Percentiles rank a stretch among this genome's conserved stretches.
Evolutionary conservation across 75 land plant species (phyloP).

Genomic region (Selaginella moellendorffii): DNA sequence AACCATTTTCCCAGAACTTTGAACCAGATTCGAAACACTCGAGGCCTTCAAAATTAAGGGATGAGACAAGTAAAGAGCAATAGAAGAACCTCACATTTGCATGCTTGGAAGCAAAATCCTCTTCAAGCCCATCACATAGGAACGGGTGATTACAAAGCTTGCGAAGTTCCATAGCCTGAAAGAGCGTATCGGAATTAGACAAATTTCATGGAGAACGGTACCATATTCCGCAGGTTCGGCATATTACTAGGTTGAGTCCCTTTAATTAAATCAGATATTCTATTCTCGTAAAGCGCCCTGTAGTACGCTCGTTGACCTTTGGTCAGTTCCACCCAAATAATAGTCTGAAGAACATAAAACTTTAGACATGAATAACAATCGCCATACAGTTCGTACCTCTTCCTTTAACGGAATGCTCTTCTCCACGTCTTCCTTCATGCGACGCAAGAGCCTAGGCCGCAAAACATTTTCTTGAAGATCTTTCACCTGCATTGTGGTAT

Average conservation of each 20-base stretch:
- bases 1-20: conserved; percentile 25
- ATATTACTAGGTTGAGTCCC: conserved; percentile 18
- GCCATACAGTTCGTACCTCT: conserved; percentile 9
- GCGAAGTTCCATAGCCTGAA: conserved; percentile 28
- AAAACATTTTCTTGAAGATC: conserved; percentile 22
- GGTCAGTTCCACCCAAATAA: conserved; percentile 29
- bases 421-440: conserved; percentile 30
- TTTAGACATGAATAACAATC: not conserved
- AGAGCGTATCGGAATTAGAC: not conserved
- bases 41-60: not conserved
- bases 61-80: not conserved
- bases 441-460: conserved; percentile 22
- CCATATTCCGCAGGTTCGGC: conserved; percentile 29
- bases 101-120: conserved; percentile 14
- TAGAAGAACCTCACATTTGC: conserved; percentile 2
- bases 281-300: conserved; percentile 21
- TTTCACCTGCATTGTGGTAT: conserved; percentile 20
- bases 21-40: conserved; percentile 2
- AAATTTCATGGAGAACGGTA: not conserved
- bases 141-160: conserved; percentile 29
- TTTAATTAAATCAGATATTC: conserved; percentile 15
- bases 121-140: conserved; percentile 25
- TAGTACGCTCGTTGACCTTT: conserved; percentile 23
- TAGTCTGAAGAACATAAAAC: conserved; percentile 12
- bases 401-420: conserved; percentile 30